Evolutionary conservation across 164 flowering plant species (phyloP), one percentile per base, ranked within the genome.

Genomic region (Stephania cephalantha): DNA sequence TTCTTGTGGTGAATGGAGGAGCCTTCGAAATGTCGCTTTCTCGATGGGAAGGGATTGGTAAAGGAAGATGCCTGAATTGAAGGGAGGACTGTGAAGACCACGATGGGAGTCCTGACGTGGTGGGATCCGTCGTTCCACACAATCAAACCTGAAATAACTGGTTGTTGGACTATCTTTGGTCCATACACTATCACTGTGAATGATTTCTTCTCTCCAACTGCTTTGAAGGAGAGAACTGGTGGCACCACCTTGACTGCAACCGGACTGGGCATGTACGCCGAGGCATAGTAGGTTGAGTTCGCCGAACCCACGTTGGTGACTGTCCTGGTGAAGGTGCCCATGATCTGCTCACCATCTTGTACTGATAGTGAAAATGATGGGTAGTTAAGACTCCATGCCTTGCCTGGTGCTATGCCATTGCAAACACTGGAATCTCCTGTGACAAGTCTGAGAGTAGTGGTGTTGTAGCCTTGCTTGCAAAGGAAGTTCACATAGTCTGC

Each of bases 311-410:
- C 88, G 68, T 85, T 87, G 48, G 89, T 86, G 15, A 86, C 85
- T 25, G 84, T 86, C 76, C 90, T 79, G 22, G 76, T 73, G 83
- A 86, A 87, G 12, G 70, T 71, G 15, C 76, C 87, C 8, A 9
- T 18, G 55, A 85, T 77, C 30, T n/a, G 68, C 13, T 78, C 75
- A 55, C 91, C 88, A 70, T 87, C 89, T 73, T 45, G 75, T 7
- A 86, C 45, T 15, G 85, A 77, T 5, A 88, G 70, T 1, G 88
- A 73, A 69, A 87, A 85, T 8, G 89, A 85, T 1, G 92, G 88
- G 74, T 86, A 85, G 78, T 89, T 89, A 45, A 87, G 81, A 77
- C 82, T 85, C 86, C 88, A 85, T 7, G 74, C 83, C 46, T 70
- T 78, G 45, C 87, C 84, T 46, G 74, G 79, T 65, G 61, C 13